These are phyloP conservation scores for Trematosphaeria pertusa DNA, from an alignment of 2,329 filamentous ascomycete species.

Conservation along the genomic window DNA sequence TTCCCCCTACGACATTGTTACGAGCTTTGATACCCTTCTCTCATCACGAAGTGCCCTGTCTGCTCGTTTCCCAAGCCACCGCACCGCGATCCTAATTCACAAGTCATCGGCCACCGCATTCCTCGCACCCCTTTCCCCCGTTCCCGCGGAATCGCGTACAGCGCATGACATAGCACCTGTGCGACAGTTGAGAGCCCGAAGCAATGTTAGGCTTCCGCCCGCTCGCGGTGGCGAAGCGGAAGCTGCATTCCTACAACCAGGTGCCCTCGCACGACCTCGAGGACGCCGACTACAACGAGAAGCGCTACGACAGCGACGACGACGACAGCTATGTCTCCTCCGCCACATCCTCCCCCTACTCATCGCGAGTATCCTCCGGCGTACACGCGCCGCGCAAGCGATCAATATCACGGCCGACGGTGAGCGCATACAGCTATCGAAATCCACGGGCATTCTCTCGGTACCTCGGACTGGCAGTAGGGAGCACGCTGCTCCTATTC, in stretches of 20 bases:
- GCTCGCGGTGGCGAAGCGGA: constrained; percentile 47
- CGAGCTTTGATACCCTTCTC: not conserved
- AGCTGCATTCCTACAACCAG: constrained; percentile 40
- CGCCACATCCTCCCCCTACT: constrained; percentile 54
- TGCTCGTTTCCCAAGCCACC: not conserved
- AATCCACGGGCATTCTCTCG: constrained; percentile 76
- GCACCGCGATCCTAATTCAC: not conserved
- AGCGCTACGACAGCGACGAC: constrained; percentile 45
- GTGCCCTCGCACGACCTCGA: constrained; percentile 39
- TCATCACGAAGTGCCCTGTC: no score
- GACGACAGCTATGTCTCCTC: constrained; percentile 44
- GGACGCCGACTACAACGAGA: constrained; percentile 47
- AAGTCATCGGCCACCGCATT: constrained; percentile 10
- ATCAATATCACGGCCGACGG: constrained; percentile 32
- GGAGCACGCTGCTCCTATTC: constrained; percentile 75
- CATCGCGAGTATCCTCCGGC: constrained; percentile 59
- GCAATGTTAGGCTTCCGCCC: constrained; percentile 47
- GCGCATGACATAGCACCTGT: constrained; percentile 10
- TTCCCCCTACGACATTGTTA: constrained; percentile 2
- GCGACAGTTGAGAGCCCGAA: not conserved
- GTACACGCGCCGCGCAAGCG: constrained; percentile 30
- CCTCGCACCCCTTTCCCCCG: not conserved
- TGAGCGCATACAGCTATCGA: constrained; percentile 60
- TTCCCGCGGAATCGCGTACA: constrained; percentile 6
- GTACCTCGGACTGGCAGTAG: constrained; percentile 77